phyloP scores from a whole-genome alignment of 768 basidiomycete genomes.

The Pulveroboletus ravenelii region DNA sequence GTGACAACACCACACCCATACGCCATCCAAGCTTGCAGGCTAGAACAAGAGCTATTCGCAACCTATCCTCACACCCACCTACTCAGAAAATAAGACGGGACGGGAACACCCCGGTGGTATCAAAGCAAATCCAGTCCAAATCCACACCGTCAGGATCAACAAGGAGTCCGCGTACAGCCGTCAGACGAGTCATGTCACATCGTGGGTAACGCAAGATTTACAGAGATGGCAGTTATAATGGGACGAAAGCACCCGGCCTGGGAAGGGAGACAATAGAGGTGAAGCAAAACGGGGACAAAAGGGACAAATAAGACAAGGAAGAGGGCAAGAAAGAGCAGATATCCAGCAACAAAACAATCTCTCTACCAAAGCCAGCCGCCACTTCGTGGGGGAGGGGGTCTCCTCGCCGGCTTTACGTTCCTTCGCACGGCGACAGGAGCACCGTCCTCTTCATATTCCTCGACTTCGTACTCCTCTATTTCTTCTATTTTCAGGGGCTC shows the following conservation, averaged over 20 bases:
- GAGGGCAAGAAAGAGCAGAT: conserved; percentile 33
- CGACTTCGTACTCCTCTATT: conserved; percentile 32
- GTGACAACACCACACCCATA: too few species aligned
- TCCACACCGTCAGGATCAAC: conserved; percentile 10
- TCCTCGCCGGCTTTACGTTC: conserved; percentile 41
- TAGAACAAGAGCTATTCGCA: background rate
- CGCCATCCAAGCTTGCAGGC: background rate
- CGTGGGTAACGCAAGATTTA: conserved; percentile 17
- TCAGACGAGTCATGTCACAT: conserved; percentile 27
- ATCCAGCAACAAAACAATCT: conserved; percentile 25
- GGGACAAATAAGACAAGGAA: conserved; percentile 13
- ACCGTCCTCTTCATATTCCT: conserved; percentile 42
- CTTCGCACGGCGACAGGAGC: conserved; percentile 39
- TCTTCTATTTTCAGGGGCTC: conserved; percentile 35
- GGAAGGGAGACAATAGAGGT: conserved; percentile 7
- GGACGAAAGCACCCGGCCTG: conserved; percentile 6
- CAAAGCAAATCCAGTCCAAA: background rate
- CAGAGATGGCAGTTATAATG: conserved; percentile 8
- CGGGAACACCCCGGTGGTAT: background rate
- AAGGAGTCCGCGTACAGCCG: conserved; percentile 16
- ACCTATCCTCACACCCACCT: conserved; percentile 11
- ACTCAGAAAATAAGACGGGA: background rate
- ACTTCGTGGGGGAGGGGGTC: conserved; percentile 42
- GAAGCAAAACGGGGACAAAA: conserved; percentile 25
- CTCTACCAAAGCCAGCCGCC: conserved; percentile 58